These are phyloP conservation scores for Pisolithus sp. DNA, from an alignment of 768 basidiomycete genomes.

Conservation along the genomic window DNA sequence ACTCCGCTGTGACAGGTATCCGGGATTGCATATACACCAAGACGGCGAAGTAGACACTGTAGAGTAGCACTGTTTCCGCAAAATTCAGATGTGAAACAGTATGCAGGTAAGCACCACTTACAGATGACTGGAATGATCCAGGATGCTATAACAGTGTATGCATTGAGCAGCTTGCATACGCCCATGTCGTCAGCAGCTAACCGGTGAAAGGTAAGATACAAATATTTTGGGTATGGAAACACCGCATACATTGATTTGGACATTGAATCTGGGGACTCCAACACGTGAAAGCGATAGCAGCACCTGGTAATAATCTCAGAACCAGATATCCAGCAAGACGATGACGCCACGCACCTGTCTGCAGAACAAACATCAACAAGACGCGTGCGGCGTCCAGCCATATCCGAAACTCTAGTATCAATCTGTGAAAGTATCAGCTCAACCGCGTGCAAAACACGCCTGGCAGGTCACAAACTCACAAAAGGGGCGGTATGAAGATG, in stretches of 20 bases:
- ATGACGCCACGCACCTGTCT: conserved; percentile 35
- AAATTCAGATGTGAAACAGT: background rate
- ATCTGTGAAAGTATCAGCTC: conserved; percentile 23
- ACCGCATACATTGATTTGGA: conserved; percentile 33
- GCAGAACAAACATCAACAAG: conserved; percentile 37
- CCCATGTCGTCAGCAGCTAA: conserved; percentile 36
- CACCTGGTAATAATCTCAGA: conserved; percentile 24
- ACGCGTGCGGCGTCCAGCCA: conserved; percentile 53
- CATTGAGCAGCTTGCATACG: conserved; percentile 42
- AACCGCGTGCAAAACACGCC: conserved; percentile 2
- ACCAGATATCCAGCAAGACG: background rate
- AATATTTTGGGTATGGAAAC: background rate
- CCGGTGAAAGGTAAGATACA: background rate
- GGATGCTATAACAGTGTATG: conserved; percentile 43
- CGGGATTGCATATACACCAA: conserved; percentile 32
- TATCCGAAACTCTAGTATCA: conserved; percentile 40
- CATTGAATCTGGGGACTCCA: conserved; percentile 42
- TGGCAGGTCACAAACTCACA: conserved; percentile 33
- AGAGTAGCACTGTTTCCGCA: conserved; percentile 33
- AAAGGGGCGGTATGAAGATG: conserved; percentile 33
- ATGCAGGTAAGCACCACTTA: conserved; percentile 26
- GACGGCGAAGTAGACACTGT: conserved; percentile 35
- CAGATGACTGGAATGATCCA: conserved; percentile 50
- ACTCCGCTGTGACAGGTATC: conserved; percentile 14
- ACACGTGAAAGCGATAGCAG: conserved; percentile 36